These are phyloP conservation scores for Vitis rupestris DNA, from an alignment of 164 flowering plant species.

Conservation along the genomic window DNA sequence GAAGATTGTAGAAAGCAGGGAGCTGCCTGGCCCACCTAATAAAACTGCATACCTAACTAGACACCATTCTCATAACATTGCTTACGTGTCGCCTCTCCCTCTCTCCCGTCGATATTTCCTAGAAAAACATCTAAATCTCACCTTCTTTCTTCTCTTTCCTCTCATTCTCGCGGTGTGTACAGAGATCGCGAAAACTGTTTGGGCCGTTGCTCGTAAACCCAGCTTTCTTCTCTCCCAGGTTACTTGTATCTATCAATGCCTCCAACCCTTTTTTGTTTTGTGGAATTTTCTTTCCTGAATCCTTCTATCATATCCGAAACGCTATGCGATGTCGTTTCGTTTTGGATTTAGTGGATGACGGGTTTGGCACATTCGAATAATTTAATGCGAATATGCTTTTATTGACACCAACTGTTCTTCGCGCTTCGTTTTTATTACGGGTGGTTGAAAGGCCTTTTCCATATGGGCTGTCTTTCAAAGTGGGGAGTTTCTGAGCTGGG, in stretches of 20 bases:
- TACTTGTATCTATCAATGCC: neutral
- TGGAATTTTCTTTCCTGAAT: neutral
- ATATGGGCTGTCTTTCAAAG: neutral
- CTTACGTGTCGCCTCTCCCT: neutral
- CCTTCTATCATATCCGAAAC: neutral
- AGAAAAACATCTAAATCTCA: neutral
- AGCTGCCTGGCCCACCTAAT: neutral
- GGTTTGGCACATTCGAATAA: conserved; percentile 22
- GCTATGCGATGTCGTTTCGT: neutral
- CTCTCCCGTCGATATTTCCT: conserved; percentile 8
- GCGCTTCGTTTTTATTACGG: conserved; percentile 2
- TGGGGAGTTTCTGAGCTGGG: neutral
- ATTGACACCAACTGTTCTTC: conserved; percentile 15
- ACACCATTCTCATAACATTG: neutral
- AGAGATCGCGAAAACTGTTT: neutral
- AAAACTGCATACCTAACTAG: neutral
- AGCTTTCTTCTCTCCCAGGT: neutral
- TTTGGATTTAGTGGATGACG: neutral
- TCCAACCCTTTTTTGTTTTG: neutral
- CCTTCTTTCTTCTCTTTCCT: neutral
- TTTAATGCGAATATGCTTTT: conserved; percentile 29
- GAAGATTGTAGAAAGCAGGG: neutral
- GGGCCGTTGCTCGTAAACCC: neutral
- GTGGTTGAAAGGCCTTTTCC: neutral
- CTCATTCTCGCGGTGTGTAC: neutral